phyloP scores from a whole-genome alignment of 73 alveolate genomes.

The Blepharisma japonicum region DNA sequence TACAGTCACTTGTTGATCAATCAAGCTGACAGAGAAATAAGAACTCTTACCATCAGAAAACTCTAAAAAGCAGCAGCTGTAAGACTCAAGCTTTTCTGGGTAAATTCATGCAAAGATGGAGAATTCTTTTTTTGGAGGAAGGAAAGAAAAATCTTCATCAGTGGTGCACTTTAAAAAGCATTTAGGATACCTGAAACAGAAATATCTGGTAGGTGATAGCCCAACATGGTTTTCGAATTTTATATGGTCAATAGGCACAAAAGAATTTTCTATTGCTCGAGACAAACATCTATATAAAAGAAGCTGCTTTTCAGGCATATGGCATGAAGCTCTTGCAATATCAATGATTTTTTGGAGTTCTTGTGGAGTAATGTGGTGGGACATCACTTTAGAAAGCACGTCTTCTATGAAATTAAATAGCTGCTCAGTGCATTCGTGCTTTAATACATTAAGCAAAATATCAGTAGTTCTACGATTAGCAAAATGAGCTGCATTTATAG shows the following conservation, averaged over 20 bases:
- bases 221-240: slow-evolving; percentile 8
- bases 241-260: background rate
- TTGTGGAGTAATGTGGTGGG: slow-evolving; percentile 27
- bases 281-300: background rate
- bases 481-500: slow-evolving; percentile 21
- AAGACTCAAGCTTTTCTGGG: background rate
- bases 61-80: background rate
- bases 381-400: background rate
- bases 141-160: background rate
- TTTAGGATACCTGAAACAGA: slow-evolving; percentile 3
- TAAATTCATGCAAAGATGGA: background rate
- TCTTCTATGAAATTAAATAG: background rate
- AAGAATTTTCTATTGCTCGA: slow-evolving; percentile 2
- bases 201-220: slow-evolving; percentile 6
- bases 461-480: slow-evolving; percentile 18
- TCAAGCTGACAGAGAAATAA: background rate
- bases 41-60: background rate
- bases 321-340: background rate
- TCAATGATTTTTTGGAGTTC: slow-evolving; percentile 24
- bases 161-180: background rate
- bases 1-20: background rate
- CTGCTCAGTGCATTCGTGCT: background rate
- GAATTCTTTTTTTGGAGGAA: slow-evolving; percentile 6
- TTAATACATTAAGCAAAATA: background rate
- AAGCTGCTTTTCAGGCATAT: background rate